Conservation (phyloP, 1,139 yeast species). For the Blastobotrys apis region DNA sequence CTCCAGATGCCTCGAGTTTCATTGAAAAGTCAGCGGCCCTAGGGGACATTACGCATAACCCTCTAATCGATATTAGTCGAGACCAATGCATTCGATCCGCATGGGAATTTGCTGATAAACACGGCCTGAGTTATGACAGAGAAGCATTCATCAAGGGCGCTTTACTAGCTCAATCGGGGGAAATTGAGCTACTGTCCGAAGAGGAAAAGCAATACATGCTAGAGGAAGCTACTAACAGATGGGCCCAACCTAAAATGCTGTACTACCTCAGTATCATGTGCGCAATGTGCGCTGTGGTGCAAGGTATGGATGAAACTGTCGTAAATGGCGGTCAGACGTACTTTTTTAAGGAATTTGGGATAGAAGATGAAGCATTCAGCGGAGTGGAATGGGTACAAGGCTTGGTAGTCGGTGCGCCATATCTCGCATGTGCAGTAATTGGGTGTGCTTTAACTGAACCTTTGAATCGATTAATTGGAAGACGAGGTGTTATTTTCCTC, state of each 20-base stretch:
- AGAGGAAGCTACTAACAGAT: conserved; percentile 53
- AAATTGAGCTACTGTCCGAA: conserved; percentile 53
- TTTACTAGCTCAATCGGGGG: conserved; percentile 66
- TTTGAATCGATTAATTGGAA: conserved; percentile 58
- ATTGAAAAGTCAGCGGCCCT: conserved; percentile 21
- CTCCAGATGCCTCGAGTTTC: conserved; percentile 10
- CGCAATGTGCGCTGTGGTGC: conserved; percentile 86
- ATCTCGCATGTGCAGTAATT: conserved; percentile 63
- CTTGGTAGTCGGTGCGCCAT: conserved; percentile 76
- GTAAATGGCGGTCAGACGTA: conserved; percentile 77
- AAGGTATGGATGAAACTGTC: conserved; percentile 90
- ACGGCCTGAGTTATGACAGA: conserved; percentile 50
- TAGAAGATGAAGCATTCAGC: conserved; percentile 41
- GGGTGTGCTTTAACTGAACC: conserved; percentile 75
- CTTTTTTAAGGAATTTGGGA: conserved; percentile 48
- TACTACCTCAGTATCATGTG: conserved; percentile 67
- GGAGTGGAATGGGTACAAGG: conserved; percentile 69
- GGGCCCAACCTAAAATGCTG: conserved; percentile 60
- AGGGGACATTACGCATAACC: conserved; percentile 27
- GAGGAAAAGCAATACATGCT: conserved; percentile 56
- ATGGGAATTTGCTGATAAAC: conserved; percentile 57
- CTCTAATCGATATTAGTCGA: conserved; percentile 22
- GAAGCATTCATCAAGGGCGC: conserved; percentile 72
- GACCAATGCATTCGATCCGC: conserved; percentile 53
- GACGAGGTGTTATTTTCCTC: conserved; percentile 69